Percentiles rank a stretch among this genome's conserved stretches.
These are phyloP conservation scores for rapeseed (Brassica napus) DNA, from an alignment of 345 rosid species.

Conservation along the genomic window Da-Ae NC_063447.1:45497501-45498000, in stretches of 20 bases:
- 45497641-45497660: conserved; percentile 50
- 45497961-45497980: background rate
- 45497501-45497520: conserved; percentile 36
- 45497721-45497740: conserved; percentile 8
- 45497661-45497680: conserved; percentile 46
- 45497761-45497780: conserved; percentile 34
- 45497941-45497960: background rate
- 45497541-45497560: conserved; percentile 45
- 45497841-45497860: conserved; percentile 19
- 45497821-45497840: conserved; percentile 15
- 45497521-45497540: conserved; percentile 42
- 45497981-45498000: background rate
- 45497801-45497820: background rate
- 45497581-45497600: conserved; percentile 49
- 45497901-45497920: conserved; percentile 4
- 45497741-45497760: conserved; percentile 12
- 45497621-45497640: conserved; percentile 34
- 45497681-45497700: conserved; percentile 40
- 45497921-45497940: conserved; percentile 1
- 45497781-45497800: conserved; percentile 26
- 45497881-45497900: conserved; percentile 3
- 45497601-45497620: conserved; percentile 34
- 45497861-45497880: background rate
- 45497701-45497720: conserved; percentile 26
- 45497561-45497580: conserved; percentile 37